Conservation (phyloP, 2,329 filamentous ascomycete genomes). For the Teratosphaeriaceae sp. region DNA sequence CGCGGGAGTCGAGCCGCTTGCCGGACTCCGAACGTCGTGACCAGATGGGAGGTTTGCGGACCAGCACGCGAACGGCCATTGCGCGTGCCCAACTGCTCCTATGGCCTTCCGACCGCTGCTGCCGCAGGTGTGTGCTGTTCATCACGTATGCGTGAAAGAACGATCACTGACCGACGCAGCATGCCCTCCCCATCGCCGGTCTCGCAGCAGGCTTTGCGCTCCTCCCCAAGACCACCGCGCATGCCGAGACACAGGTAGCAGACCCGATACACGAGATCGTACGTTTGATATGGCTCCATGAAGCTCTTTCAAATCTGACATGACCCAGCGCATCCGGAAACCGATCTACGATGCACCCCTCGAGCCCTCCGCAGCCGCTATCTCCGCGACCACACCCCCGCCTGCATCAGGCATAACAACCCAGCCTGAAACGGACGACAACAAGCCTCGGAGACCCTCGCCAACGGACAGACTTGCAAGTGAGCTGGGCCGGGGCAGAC, state of each 20-base stretch:
- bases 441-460: conserved; percentile 48
- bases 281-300: conserved; percentile 6
- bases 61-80: conserved; percentile 3
- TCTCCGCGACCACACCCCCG: conserved; percentile 34
- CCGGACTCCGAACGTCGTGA: too few species aligned
- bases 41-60: neutral
- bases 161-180: conserved; percentile 28
- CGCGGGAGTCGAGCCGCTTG: too few species aligned
- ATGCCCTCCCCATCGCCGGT: conserved; percentile 43
- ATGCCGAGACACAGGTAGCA: conserved; percentile 42
- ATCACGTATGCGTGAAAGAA: too few species aligned
- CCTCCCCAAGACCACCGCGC: conserved; percentile 38
- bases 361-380: conserved; percentile 27
- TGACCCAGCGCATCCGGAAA: conserved; percentile 32
- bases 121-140: conserved; percentile 28
- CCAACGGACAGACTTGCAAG: conserved; percentile 84
- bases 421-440: conserved; percentile 22
- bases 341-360: conserved; percentile 70
- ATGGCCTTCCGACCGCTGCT: conserved; percentile 51
- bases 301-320: neutral
- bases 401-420: conserved; percentile 29
- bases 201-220: conserved; percentile 41
- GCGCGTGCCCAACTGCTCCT: conserved; percentile 1
- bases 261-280: conserved; percentile 25
- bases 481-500: conserved; percentile 71